Evolutionary conservation across 2,329 filamentous ascomycete species (phyloP), one percentile per base, ranked within the genome.

Genomic region (Magnaporthales sp.): DNA sequence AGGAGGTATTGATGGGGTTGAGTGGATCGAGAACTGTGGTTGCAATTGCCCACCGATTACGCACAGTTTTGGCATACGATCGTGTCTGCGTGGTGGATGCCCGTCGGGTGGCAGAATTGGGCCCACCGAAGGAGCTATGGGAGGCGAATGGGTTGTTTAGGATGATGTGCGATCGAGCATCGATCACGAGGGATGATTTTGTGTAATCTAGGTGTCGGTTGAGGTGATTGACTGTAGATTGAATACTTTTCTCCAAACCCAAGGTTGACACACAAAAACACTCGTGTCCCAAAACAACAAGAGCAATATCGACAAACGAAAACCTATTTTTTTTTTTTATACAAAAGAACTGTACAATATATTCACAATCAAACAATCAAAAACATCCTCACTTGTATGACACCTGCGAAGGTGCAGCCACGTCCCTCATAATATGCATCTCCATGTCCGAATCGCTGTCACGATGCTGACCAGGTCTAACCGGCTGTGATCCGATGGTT

Each of bases 61-160:
- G 32, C 11, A 64, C 62, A 6, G 31, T 64, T 10, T 13, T 64
- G 3, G 19, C 24, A 2, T 64, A 64, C 32, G 62, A 64, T 22
- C 62, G 62, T 8, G 29, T 92, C 69, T 87, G 88, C 68, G 90
- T 92, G 63, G 89, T 93, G 87, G 89, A 91, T 69, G 78, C 83
- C 66, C 90, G 90, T 0, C 74, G 76, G n/a, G 89, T 92, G 71
- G 86, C 84, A 0, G 89, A 92, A 77, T 76, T 91, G 67, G 89
- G 88, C 72, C 80, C 80, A 8, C 89, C 89, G 3, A 71, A 85
- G 66, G 77, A 74, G 11, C 75, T 92, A 30, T 91, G 86, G 77
- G 84, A 89, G 67, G 72, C 68, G 13, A 83, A 81, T 19, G 85
- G 86, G 0, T 86, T 91, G 62, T 91, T 91, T 74, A 80, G 84